Base-by-base conservation (phyloP, 495 filamentous ascomycete species). In the Aspergillus coremiiformis region DNA sequence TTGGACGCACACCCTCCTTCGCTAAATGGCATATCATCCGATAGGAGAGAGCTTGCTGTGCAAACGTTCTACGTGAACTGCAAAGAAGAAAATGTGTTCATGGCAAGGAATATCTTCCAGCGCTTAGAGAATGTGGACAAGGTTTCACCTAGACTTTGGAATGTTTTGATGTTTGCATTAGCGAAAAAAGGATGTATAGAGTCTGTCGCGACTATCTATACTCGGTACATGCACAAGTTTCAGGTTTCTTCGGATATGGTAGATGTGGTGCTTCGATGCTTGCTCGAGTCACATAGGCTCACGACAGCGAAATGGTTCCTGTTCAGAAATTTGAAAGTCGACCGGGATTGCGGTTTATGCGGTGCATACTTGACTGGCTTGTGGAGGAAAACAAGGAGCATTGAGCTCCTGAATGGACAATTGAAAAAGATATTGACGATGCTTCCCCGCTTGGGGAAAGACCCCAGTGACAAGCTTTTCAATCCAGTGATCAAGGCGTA, bases 401-500 rank as follows among this genome's bases (percentile, higher is more conserved):
- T 72, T 11, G 67, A 74, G 27, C 53, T 73, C 19, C 12, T 76
- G 15, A 67, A 60, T 21, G 50, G 56, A 9, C 66, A 74, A 52
- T 59, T 74, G 21, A 55, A 51, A 15, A 67, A 59, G 27, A 41
- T 74, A 0, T 29, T 76, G 24, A 37, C 50, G 10, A 54, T 57
- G 21, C 53, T 71, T 11, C 48, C 55, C 3, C 55, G 60, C 0
- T 33, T 72, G 20, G 52, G 52, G 11, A 67, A 66, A 47, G 35
- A 46, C 7, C 62, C 66, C 20, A 74, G 64, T 5, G 65, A 67
- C 17, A 76, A 72, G 44, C 59, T 76, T 15, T 69, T 74, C 55
- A 74, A 73, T 33, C 71, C 71, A 1, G 55, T 76, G 35, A 41
- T 76, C 39, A 68, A 69, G 46, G 69, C 69, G 22, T 72, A 66